Evolutionary conservation across 2,329 filamentous ascomycete genomes (phyloP), one percentile per base, ranked within the genome.

Genomic region (Exophiala sp.): DNA sequence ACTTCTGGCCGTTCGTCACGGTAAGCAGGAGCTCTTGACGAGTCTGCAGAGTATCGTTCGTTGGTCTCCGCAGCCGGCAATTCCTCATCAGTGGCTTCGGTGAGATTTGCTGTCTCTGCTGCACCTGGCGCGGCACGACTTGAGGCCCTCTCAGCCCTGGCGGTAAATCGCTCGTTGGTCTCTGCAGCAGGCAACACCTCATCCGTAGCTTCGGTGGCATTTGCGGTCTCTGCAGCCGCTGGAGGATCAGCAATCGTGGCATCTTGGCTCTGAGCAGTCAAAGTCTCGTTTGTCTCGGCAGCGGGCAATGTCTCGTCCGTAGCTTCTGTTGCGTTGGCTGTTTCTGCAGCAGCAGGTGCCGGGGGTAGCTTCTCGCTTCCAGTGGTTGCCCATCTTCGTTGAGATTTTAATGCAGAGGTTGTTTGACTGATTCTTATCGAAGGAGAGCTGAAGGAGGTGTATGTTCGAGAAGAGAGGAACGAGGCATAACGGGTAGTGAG

Each of bases 341-440:
- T 57, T 29, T 62, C 51, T 41, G 58, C 54, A 35, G 38, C 48
- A 48, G 36, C 42, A 10, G 35, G 29, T 11, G 49, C 65, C 42
- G 12, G 69, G 65, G 43, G 63, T 61, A 50, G 53, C 51, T 59
- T 63, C 50, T 44, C 63, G 60, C 47, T 67, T 56, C 71, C 68
- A 59, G 80, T 76, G 61, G 74, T 79, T 38, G 72, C 71, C 63
- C 75, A 78, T 64, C 78, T 70, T 63, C 71, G 70, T 62, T 79
- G 77, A 47, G 76, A 67, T 5, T 53, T 45, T 29, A 68, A 64
- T 5, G 66, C 64, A 29, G 69, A 63, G 33, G 69, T 65, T 58
- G 71, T 71, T 65, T 71, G 72, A 61, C 71, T 67, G 60, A 74
- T 66, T 56, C 62, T 64, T 47, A 69, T 56, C 21, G 66, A 52